phyloP scores from a whole-genome alignment of 345 rosid species.

The Schrenkiella parvula region DNA sequence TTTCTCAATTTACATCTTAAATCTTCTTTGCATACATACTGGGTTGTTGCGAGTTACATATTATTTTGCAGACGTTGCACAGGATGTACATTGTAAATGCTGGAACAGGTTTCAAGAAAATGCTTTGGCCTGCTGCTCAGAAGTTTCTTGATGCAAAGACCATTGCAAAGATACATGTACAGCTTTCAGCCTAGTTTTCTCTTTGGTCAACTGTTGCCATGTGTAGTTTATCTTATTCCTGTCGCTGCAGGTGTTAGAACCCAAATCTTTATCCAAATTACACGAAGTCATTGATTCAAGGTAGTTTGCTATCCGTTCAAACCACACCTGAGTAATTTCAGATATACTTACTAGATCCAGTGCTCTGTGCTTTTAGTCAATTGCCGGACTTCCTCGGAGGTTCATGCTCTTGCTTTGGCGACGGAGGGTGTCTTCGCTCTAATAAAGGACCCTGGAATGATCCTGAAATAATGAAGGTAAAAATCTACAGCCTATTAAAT shows the following conservation, averaged over 20 bases:
- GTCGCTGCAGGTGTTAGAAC: constrained; percentile 73
- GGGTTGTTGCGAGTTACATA: not conserved
- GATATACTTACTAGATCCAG: constrained; percentile 17
- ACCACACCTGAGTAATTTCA: not conserved
- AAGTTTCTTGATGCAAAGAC: constrained; percentile 89
- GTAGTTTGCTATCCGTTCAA: constrained; percentile 36
- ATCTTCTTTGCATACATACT: not conserved
- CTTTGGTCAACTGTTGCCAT: not conserved
- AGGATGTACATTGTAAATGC: constrained; percentile 92
- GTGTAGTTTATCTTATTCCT: constrained; percentile 13
- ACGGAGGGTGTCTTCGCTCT: constrained; percentile 92
- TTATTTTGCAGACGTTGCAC: constrained; percentile 68
- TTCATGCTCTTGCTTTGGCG: constrained; percentile 70
- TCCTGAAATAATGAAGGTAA: constrained; percentile 86
- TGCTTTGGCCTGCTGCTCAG: constrained; percentile 99
- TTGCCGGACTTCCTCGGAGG: constrained; percentile 96
- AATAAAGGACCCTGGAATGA: constrained; percentile 97
- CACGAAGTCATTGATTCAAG: constrained; percentile 80
- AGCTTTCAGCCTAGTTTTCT: constrained; percentile 18
- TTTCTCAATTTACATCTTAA: not conserved
- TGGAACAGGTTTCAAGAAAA: constrained; percentile 87
- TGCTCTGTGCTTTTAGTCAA: constrained; percentile 53
- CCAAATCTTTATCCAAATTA: constrained; percentile 62
- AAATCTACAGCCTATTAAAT: not conserved
- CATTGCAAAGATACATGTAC: constrained; percentile 78